Percentiles rank a stretch among this genome's conserved stretches.
Evolutionary conservation across 352 stramenopile species (phyloP).

Genomic region (Globisporangium acanthophoron): DNA sequence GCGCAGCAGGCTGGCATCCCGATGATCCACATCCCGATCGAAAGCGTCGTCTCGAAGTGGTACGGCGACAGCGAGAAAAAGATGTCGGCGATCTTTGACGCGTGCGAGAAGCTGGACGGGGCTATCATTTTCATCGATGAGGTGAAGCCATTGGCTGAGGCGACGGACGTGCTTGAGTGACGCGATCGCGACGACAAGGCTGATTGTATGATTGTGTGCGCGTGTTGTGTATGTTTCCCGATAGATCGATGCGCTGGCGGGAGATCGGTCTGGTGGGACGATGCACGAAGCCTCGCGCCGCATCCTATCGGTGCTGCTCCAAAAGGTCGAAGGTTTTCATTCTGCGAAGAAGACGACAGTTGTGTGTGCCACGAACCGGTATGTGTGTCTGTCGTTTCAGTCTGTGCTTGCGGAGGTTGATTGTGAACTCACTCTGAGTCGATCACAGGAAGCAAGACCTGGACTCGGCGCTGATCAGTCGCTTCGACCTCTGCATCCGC

Average conservation of each 20-base stretch:
- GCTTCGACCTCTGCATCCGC: conserved; percentile 91
- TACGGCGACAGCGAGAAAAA: conserved; percentile 95
- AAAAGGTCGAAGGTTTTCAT: conserved; percentile 92
- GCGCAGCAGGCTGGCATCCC: conserved; percentile 89
- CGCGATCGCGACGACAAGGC: neutral
- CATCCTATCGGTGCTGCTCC: conserved; percentile 89
- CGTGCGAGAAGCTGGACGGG: conserved; percentile 88
- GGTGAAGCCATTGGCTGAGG: conserved; percentile 19
- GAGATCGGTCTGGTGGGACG: conserved; percentile 75
- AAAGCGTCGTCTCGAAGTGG: conserved; percentile 93
- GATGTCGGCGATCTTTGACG: conserved; percentile 92
- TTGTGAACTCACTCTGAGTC: neutral
- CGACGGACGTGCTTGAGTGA: neutral
- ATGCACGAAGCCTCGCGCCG: conserved; percentile 93
- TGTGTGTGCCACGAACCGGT: conserved; percentile 90
- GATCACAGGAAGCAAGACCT: conserved; percentile 86
- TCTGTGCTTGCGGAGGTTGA: neutral
- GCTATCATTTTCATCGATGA: conserved; percentile 96
- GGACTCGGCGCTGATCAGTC: conserved; percentile 89
- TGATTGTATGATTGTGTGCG: neutral
- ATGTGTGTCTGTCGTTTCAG: neutral
- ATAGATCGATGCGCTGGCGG: conserved; percentile 88
- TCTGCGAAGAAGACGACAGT: conserved; percentile 90
- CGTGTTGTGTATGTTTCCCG: neutral
- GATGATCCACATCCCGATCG: conserved; percentile 92